A percentile compares a stretch with the other conserved stretches of the same genome.
These are phyloP conservation scores for Barbatosphaeria neglecta DNA, from an alignment of 495 filamentous ascomycete genomes.

Conservation along the genomic window DNA sequence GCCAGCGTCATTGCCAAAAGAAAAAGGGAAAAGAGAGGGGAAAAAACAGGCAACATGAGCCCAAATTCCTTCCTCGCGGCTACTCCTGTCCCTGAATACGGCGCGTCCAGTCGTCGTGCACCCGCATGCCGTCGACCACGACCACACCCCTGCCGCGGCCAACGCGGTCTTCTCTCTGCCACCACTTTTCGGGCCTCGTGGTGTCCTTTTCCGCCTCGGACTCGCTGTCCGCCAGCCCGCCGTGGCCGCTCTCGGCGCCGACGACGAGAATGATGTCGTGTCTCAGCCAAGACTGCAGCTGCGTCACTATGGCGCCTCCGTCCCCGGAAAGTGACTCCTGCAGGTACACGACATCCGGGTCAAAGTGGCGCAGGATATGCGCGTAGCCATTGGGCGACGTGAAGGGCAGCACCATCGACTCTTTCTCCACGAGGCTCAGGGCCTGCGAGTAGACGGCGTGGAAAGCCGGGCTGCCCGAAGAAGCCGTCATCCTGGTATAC, in stretches of 20 bases:
- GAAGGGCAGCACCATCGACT: constrained; percentile 78
- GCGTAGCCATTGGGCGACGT: constrained; percentile 64
- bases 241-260: constrained; percentile 70
- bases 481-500: constrained; percentile 16
- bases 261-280: constrained; percentile 72
- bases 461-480: constrained; percentile 46
- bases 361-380: constrained; percentile 72
- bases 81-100: constrained; percentile 62
- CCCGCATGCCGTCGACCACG: constrained; percentile 64
- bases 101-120: constrained; percentile 75
- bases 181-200: constrained; percentile 59
- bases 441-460: constrained; percentile 68
- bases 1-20: neutral
- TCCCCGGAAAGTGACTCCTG: constrained; percentile 67
- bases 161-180: constrained; percentile 68
- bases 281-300: constrained; percentile 73
- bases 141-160: constrained; percentile 78
- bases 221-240: constrained; percentile 81
- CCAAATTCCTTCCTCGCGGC: constrained; percentile 6
- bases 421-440: constrained; percentile 63
- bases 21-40: no score
- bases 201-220: constrained; percentile 55
- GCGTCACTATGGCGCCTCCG: constrained; percentile 54
- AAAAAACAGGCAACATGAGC: neutral
- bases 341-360: constrained; percentile 73